A percentile compares a stretch with the other conserved stretches of the same genome.
Conservation (phyloP, 176 grass and related monocot species). For the Juncus inflexus region DNA sequence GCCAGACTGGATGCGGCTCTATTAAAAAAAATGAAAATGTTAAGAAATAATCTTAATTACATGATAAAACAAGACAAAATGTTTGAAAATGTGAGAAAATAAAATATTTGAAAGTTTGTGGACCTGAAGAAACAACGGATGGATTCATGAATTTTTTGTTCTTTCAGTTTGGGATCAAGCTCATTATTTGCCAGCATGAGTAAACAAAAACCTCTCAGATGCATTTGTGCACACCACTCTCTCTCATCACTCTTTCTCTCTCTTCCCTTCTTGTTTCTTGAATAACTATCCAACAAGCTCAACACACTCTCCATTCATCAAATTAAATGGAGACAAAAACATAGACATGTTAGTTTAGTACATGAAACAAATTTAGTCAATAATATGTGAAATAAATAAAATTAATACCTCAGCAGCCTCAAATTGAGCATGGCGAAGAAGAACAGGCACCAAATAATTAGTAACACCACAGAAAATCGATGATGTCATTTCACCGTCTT, state of each 20-base stretch:
- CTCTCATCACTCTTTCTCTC: constrained; percentile 37
- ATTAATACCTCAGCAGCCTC: constrained; percentile 73
- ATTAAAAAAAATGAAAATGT: constrained; percentile 17
- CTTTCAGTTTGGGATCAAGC: constrained; percentile 61
- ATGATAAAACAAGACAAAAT: constrained; percentile 12
- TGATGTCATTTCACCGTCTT: constrained; percentile 25
- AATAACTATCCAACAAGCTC: constrained; percentile 59
- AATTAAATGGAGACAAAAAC: constrained; percentile 13
- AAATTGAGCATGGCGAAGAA: constrained; percentile 70
- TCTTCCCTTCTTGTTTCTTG: constrained; percentile 47
- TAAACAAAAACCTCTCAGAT: constrained; percentile 91
- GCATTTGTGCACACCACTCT: constrained; percentile 50
- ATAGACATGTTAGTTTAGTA: constrained; percentile 19
- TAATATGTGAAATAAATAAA: constrained; percentile 10
- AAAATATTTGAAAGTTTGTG: not conserved
- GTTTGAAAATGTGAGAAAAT: constrained; percentile 2
- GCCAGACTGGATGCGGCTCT: constrained; percentile 71
- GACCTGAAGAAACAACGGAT: constrained; percentile 92
- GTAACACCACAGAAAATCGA: constrained; percentile 39
- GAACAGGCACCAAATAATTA: constrained; percentile 46
- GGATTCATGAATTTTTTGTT: constrained; percentile 72
- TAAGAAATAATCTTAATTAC: constrained; percentile 9
- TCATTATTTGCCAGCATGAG: constrained; percentile 59
- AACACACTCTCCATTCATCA: constrained; percentile 54
- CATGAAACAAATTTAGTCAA: constrained; percentile 3